Conservation (phyloP, 371 early-diverging fungal species). For the Circinella umbellata region DNA sequence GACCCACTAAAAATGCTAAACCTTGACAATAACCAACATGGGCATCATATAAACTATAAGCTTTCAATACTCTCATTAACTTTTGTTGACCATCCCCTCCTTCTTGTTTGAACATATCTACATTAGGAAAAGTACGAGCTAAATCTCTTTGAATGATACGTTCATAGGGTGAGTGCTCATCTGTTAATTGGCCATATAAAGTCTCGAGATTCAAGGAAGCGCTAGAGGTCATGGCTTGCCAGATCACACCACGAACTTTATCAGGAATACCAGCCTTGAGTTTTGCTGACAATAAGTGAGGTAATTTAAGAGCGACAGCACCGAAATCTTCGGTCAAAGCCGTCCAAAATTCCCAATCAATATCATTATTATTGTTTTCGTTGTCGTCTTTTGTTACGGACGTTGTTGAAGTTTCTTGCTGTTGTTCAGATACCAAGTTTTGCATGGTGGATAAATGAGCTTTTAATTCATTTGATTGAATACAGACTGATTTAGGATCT, state of each 20-base stretch:
- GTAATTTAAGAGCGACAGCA: constrained; percentile 60
- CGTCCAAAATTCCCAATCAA: constrained; percentile 95
- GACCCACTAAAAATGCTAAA: constrained; percentile 92
- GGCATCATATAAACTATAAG: constrained; percentile 90
- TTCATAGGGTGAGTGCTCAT: constrained; percentile 83
- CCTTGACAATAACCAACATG: constrained; percentile 98
- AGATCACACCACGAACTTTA: constrained; percentile 88
- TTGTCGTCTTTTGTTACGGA: background rate
- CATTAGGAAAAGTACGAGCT: constrained; percentile 89
- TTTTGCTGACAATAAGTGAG: constrained; percentile 69
- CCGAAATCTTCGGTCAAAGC: constrained; percentile 85
- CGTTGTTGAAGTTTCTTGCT: background rate
- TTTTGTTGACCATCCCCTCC: constrained; percentile 87
- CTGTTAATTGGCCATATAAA: constrained; percentile 82
- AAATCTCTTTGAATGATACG: constrained; percentile 91
- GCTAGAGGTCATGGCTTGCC: constrained; percentile 90
- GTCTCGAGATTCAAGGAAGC: constrained; percentile 80
- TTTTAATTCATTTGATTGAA: constrained; percentile 57
- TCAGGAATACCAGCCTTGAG: constrained; percentile 85
- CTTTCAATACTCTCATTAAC: constrained; percentile 84
- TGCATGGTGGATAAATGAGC: constrained; percentile 59
- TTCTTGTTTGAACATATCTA: constrained; percentile 84
- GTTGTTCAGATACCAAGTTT: constrained; percentile 34
- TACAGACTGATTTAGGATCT: constrained; percentile 63
- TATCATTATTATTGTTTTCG: constrained; percentile 44